Evolutionary conservation across 768 basidiomycete genomes (phyloP), one percentile per base, ranked within the genome.

Genomic region (Mrakia frigida): DNA sequence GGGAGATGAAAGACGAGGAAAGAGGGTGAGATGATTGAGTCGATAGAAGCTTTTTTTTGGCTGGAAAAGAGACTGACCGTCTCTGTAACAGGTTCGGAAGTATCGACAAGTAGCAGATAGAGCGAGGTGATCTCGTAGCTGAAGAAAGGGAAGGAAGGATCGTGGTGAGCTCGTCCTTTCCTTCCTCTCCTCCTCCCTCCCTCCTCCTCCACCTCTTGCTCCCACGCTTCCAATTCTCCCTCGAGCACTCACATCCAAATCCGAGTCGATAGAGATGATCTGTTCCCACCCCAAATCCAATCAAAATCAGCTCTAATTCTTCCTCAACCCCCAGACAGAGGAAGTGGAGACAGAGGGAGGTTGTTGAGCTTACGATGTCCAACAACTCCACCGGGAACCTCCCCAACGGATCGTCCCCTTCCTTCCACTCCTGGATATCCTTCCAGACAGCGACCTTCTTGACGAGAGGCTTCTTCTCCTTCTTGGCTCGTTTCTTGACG

Each of bases 381-480:
- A 63, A 33, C 1, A 63, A 6, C 31, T 63, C 61, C 14, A 63
- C 13, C 25, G 61, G 61, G 33, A 63, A 63, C 25, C 61, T 37
- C 14, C 61, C 61, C 28, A 63, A 11, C 2, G 61, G 61, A 63
- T 63, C 33, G 9, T 63, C 61, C 13, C 67, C 43, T 37, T 69
- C 43, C 39, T 69, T 69, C 37, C 67, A 41, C 41, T 69, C 39
- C 21, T 69, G 16, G 67, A 69, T 69, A 14, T 69, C 67, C 16
- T 43, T 28, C 37, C 67, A 39, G 43, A 41, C 41, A 3, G 39
- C 67, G 43, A 69, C 43, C 67, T 41, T 39, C 37, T 39, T 39
- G 43, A 43, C 41, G 67, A 46, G 18, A 13, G 41, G n/a, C 28
- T 41, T 31, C 37, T 69, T 46, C 25, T 35, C 41, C 28, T 69